Conservation (phyloP, 495 filamentous ascomycete species). For the Podospora conica region DNA sequence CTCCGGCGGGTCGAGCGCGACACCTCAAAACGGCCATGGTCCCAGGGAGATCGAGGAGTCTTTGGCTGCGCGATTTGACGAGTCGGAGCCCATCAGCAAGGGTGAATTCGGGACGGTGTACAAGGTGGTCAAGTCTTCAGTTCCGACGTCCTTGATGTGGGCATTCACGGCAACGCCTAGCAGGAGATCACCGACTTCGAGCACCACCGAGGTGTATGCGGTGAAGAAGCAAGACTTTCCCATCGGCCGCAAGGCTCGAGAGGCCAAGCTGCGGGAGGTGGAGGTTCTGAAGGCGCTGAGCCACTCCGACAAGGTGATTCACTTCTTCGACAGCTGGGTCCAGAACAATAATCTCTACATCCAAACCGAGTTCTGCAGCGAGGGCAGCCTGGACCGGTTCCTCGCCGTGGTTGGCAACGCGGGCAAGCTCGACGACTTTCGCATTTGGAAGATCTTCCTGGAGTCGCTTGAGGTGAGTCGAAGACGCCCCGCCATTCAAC, state of each 20-base stretch:
- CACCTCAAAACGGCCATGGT: constrained; percentile 49
- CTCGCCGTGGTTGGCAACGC: constrained; percentile 69
- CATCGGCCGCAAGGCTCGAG: constrained; percentile 68
- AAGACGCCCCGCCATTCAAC: background rate
- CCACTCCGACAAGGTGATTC: constrained; percentile 73
- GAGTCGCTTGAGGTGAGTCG: constrained; percentile 68
- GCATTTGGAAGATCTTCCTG: constrained; percentile 94
- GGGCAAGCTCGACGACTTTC: constrained; percentile 88
- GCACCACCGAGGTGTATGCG: constrained; percentile 58
- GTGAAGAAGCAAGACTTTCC: constrained; percentile 89
- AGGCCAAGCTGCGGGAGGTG: constrained; percentile 75
- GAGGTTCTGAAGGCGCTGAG: constrained; percentile 63
- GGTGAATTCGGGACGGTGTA: constrained; percentile 94
- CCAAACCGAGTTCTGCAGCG: constrained; percentile 92
- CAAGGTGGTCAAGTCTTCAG: constrained; percentile 51
- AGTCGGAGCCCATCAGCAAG: constrained; percentile 68
- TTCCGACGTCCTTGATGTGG: constrained; percentile 19
- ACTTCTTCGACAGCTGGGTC: constrained; percentile 82
- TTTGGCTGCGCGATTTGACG: constrained; percentile 65
- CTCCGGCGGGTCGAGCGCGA: constrained; percentile 39
- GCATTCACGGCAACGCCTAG: constrained; percentile 26
- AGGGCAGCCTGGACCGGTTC: constrained; percentile 82
- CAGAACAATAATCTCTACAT: constrained; percentile 77
- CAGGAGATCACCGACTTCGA: constrained; percentile 40
- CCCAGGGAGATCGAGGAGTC: constrained; percentile 63